Evolutionary conservation across 2,329 filamentous ascomycete species (phyloP), one percentile per base, ranked within the genome.

Genomic region (Nigrospora osmanthi): DNA sequence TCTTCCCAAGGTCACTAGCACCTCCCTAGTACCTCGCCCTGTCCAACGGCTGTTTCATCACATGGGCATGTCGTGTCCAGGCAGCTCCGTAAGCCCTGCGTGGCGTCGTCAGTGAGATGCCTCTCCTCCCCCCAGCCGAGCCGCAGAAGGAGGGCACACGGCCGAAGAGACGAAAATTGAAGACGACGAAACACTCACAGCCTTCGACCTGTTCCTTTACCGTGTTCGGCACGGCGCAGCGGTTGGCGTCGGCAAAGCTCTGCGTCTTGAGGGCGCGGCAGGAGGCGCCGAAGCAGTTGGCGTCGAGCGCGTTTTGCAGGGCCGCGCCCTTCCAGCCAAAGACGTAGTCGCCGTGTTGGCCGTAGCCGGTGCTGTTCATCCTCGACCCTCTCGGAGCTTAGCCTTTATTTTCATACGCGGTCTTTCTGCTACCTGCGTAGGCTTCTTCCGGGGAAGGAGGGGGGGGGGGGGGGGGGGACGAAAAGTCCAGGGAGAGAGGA

Each of bases 301-400:
- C 43, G 32, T 50, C 44, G 37, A 47, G 40, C 5, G 48, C 48
- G 32, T 41, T 38, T 41, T 50, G 45, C 12, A 48, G 40, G 11
- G 48, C 41, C 40, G 47, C 44, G 16, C 43, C 43, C 38, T 48
- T 49, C 46, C 43, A 46, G 30, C 43, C 45, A 30, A 49, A 49
- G 28, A 48, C 46, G 38, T 50, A 50, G 32, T 50, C 48, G 28
- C 43, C 46, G 35, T 50, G 46, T 32, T 50, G 41, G 32, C 48
- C 47, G 35, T 50, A 41, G 14, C 48, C 44, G 17, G 46, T 48
- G 17, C 42, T 50, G 28, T 39, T 23, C 17, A n/a, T 7, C 3
- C 12, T 14, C 19, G 13, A 12, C n/a, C n/a, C n/a, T n/a, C n/a
- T n/a, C n/a, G n/a, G n/a, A n/a, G n/a, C n/a, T n/a, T n/a, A n/a